These are phyloP conservation scores for Breviolum minutum DNA, from an alignment of 73 alveolate species.

Conservation along the genomic window DNA sequence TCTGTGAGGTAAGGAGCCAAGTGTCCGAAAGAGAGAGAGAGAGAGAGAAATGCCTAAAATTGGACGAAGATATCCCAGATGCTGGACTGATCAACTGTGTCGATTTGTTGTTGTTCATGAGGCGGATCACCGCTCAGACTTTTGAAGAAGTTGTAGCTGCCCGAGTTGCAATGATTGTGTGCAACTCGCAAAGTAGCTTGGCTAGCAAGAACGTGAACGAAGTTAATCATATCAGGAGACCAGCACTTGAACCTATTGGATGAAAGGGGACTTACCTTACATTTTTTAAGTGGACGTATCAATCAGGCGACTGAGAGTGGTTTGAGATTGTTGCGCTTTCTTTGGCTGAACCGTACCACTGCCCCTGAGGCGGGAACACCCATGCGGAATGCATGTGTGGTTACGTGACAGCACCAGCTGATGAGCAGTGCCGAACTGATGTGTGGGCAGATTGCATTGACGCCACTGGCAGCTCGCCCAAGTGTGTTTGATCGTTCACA, in stretches of 20 bases:
- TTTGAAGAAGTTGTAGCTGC: constrained; percentile 43
- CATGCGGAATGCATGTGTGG: constrained; percentile 73
- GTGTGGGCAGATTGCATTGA: constrained; percentile 86
- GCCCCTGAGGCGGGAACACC: constrained; percentile 33
- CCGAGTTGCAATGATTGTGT: constrained; percentile 72
- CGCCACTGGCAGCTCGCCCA: constrained; percentile 6
- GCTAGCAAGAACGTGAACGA: background rate
- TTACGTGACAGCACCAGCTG: constrained; percentile 22
- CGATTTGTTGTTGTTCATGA: background rate
- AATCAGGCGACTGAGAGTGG: background rate
- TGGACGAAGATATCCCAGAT: background rate
- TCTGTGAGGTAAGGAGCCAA: no score
- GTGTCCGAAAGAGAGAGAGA: no score
- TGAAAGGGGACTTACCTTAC: background rate
- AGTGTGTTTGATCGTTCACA: background rate
- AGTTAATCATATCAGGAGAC: background rate
- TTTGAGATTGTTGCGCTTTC: background rate
- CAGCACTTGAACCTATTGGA: background rate
- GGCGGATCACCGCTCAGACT: constrained; percentile 62
- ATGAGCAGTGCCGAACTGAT: constrained; percentile 53
- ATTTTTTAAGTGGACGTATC: no score
- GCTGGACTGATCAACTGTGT: background rate
- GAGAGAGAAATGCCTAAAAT: no score
- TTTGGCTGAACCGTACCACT: background rate
- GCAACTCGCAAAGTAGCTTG: constrained; percentile 20